A percentile compares a stretch with the other conserved stretches of the same genome.
Conservation (phyloP, 768 basidiomycete species). For the Termitomyces bulborhizus region DNA sequence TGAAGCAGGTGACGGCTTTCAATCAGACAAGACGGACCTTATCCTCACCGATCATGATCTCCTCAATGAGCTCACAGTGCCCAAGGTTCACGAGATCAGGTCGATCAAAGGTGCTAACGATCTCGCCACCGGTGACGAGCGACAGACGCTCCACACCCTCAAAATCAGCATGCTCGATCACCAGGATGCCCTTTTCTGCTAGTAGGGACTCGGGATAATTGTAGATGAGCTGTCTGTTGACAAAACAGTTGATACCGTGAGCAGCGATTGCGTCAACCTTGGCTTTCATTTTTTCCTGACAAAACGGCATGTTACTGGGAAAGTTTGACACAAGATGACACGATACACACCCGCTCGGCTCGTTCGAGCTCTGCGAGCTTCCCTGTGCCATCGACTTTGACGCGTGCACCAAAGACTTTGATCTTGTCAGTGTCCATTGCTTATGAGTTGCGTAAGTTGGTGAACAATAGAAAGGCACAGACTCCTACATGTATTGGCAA, state of each 20-base stretch:
- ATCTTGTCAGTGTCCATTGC: slow-evolving; percentile 99
- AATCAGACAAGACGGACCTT: slow-evolving; percentile 49
- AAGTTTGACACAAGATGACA: neutral
- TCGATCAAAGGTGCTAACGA: slow-evolving; percentile 90
- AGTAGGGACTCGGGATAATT: slow-evolving; percentile 97
- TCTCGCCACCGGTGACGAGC: slow-evolving; percentile 96
- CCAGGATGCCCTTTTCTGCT: slow-evolving; percentile 92
- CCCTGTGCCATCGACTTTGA: slow-evolving; percentile 93
- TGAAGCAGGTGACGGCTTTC: neutral
- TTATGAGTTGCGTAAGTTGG: slow-evolving; percentile 21
- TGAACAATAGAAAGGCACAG: neutral
- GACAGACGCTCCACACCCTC: slow-evolving; percentile 96
- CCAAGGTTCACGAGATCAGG: slow-evolving; percentile 93
- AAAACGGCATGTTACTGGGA: neutral
- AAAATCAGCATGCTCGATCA: slow-evolving; percentile 98
- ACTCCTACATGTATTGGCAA: slow-evolving; percentile 92
- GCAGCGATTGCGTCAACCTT: slow-evolving; percentile 93
- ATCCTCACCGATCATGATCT: slow-evolving; percentile 99
- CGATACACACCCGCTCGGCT: slow-evolving; percentile 68
- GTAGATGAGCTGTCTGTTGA: slow-evolving; percentile 98
- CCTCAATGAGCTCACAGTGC: slow-evolving; percentile 90
- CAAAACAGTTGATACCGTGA: slow-evolving; percentile 95
- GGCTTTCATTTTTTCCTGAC: slow-evolving; percentile 98
- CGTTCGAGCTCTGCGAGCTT: slow-evolving; percentile 98
- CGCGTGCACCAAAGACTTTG: slow-evolving; percentile 95